Evolutionary conservation across 768 basidiomycete genomes (phyloP), one percentile per base, ranked within the genome.

Genomic region (Mycena kentingensis): DNA sequence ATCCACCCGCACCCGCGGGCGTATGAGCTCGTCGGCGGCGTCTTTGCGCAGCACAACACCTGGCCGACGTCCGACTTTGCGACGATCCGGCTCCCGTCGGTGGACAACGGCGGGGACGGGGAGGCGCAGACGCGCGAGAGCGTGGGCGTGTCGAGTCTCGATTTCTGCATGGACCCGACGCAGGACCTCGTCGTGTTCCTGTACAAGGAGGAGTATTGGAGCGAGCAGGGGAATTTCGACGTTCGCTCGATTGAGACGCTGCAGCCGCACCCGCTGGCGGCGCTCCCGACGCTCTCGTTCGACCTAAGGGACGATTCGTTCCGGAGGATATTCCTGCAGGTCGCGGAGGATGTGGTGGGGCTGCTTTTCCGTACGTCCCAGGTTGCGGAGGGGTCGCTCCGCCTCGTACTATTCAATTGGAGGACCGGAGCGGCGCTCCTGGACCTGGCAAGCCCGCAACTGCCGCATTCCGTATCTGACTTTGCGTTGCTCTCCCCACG

Each of bases 121-220:
- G 51, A 60, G 15, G 46, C 65, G 1, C 19, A 64, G 13, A 58
- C 60, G 39, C 60, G 67, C 48, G 46, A 65, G 19, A 70, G 80
- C 25, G 36, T 83, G 0, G 74, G 71, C 1, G 38, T 81, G 7
- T 52, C 64, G 8, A 70, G 75, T 32, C 71, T 79, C 37, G 84
- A 85, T 60, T 83, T 85, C 53, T 82, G 81, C 0, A 78, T 85
- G n/a, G 84, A 86, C 58, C 83, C 85, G 1, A 75, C 80, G 4
- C 85, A 86, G 63, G 82, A 86, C 56, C 60, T 86, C 39, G 68
- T 85, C 31, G 73, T 78, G 7, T 62, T 80, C 15, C 64, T 82
- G 15, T 63, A 62, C 45, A 59, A 65, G 47, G 61, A 62, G 22
- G 63, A 63, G 16, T 27, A 18, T 39, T 47, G 8, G 18, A n/a